A percentile compares a stretch with the other conserved stretches of the same genome.
Conservation (phyloP, 306 rosid genomes). For the Inga oerstediana region DNA sequence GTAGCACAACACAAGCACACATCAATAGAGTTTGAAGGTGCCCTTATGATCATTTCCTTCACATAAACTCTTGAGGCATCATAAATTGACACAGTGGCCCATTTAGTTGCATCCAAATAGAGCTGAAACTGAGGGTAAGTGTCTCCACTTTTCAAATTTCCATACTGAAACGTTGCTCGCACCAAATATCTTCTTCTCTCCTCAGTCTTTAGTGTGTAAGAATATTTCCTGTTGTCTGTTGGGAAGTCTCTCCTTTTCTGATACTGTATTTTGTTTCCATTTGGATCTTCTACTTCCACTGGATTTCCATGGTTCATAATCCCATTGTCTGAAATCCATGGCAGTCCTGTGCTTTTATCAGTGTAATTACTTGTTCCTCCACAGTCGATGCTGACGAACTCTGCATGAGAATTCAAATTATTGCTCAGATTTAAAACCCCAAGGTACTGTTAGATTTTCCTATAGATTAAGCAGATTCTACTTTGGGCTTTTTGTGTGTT, state of each 20-base stretch:
- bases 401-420: conserved; percentile 45
- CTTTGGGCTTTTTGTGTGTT: not conserved
- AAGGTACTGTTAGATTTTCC: conserved; percentile 18
- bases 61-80: conserved; percentile 80
- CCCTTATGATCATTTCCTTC: conserved; percentile 84
- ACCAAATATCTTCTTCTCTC: conserved; percentile 83
- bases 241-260: conserved; percentile 76
- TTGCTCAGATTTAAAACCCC: conserved; percentile 28
- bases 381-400: conserved; percentile 86
- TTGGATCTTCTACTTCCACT: conserved; percentile 55
- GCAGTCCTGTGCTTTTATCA: conserved; percentile 64
- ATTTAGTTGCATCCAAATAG: conserved; percentile 81
- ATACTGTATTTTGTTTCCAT: conserved; percentile 62
- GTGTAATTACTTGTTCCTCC: conserved; percentile 76
- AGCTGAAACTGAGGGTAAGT: conserved; percentile 93
- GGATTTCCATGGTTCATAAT: conserved; percentile 57
- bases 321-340: conserved; percentile 77
- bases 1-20: conserved; percentile 92
- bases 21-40: conserved; percentile 69
- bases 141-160: conserved; percentile 70
- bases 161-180: conserved; percentile 86
- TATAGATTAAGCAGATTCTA: conserved; percentile 11
- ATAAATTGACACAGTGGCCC: conserved; percentile 82
- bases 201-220: conserved; percentile 65
- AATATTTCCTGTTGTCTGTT: conserved; percentile 68